Evolutionary conservation across 805 yeast genomes (phyloP).

Genomic region (Ogataea nitratoaversa): DNA sequence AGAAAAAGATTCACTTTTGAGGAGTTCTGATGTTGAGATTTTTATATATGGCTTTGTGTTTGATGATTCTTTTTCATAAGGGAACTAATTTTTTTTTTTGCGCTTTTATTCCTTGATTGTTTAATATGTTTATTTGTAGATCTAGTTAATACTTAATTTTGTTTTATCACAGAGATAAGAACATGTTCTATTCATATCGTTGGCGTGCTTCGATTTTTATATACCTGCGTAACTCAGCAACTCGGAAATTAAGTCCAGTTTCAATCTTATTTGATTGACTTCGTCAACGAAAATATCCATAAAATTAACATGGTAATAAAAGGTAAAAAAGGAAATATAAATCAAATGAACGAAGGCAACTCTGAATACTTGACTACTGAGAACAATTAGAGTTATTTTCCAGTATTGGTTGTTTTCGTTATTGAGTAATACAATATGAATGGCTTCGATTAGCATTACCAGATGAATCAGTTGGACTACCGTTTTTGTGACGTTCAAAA

Average conservation of each 20-base stretch:
- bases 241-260: conserved; percentile 18
- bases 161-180: too few relatives aligned
- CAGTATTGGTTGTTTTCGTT: conserved; percentile 26
- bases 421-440: conserved; percentile 28
- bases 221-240: conserved; percentile 8
- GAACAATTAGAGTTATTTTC: conserved; percentile 25
- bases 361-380: conserved; percentile 21
- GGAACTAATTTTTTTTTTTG: too few relatives aligned
- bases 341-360: conserved; percentile 18
- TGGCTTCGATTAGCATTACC: conserved; percentile 29
- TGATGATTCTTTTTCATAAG: too few relatives aligned
- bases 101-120: too few relatives aligned
- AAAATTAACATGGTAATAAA: conserved; percentile 19
- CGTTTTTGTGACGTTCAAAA: conserved; percentile 37
- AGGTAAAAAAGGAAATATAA: conserved; percentile 16
- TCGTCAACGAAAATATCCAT: conserved; percentile 23
- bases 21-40: conserved; percentile 19
- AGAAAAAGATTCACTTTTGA: conserved; percentile 26
- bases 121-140: too few relatives aligned
- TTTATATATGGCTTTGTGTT: too few relatives aligned
- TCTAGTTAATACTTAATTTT: too few relatives aligned
- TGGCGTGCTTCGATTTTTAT: conserved; percentile 3
- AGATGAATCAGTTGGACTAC: conserved; percentile 30
- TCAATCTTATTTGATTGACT: conserved; percentile 21
- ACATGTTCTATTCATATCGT: too few relatives aligned